Percentiles rank a stretch among this genome's conserved stretches.
These are phyloP conservation scores for Aspergillus sp. DNA, from an alignment of 2,329 filamentous ascomycete species.

Conservation along the genomic window DNA sequence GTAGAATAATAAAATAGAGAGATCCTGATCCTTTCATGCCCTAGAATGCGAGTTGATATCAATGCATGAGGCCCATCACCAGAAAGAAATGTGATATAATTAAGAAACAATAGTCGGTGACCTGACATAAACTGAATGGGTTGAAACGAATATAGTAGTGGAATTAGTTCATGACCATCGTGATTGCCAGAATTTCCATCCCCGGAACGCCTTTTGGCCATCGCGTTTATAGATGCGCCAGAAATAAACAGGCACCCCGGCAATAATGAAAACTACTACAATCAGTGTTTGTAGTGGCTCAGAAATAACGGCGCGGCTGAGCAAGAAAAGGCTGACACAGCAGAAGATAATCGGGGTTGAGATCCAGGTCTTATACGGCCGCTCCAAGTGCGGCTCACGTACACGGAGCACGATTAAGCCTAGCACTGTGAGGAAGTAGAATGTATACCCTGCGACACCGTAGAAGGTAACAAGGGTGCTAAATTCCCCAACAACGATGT, in stretches of 20 bases:
- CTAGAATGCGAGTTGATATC: slow-evolving; percentile 3
- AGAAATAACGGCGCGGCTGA: slow-evolving; percentile 84
- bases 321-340: slow-evolving; percentile 90
- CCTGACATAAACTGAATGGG: not conserved
- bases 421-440: slow-evolving; percentile 94
- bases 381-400: slow-evolving; percentile 79
- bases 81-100: not conserved
- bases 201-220: slow-evolving; percentile 33
- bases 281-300: slow-evolving; percentile 87
- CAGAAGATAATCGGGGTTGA: slow-evolving; percentile 96
- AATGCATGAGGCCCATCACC: not conserved
- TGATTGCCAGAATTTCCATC: slow-evolving; percentile 48
- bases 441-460: slow-evolving; percentile 93
- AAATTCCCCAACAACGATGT: slow-evolving; percentile 87
- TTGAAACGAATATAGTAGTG: not conserved
- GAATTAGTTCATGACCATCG: slow-evolving; percentile 8
- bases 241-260: slow-evolving; percentile 84
- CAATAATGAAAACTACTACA: slow-evolving; percentile 80
- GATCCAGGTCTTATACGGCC: slow-evolving; percentile 96
- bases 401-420: slow-evolving; percentile 89
- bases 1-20: slow-evolving; percentile 5
- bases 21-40: slow-evolving; percentile 2
- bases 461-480: slow-evolving; percentile 92
- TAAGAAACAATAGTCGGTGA: not conserved
- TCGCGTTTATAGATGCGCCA: slow-evolving; percentile 74